Evolutionary conservation across 176 grass and related monocot species (phyloP).

Genomic region (Elaeis guineensis): DNA sequence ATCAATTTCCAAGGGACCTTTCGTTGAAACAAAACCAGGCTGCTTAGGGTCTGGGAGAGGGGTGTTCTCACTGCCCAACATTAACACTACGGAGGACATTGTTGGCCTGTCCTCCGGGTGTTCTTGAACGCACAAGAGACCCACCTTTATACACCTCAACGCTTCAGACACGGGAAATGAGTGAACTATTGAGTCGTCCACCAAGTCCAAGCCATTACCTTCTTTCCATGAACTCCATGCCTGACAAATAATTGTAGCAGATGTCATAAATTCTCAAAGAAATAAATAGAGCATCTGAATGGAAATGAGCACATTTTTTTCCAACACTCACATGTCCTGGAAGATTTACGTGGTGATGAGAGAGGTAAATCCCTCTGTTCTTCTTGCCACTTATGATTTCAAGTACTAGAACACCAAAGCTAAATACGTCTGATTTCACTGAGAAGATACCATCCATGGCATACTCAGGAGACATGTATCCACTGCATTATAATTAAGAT

Average conservation of each 20-base stretch:
- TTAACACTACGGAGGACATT: conserved; percentile 4
- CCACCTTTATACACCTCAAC: conserved; percentile 6
- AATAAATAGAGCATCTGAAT: no score
- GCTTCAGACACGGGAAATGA: background rate
- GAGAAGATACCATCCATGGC: no score
- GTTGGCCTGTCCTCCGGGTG: conserved; percentile 3
- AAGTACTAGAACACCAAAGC: no score
- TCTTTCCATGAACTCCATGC: conserved; percentile 8
- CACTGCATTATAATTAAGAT: no score
- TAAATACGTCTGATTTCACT: no score
- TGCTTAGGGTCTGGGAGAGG: background rate
- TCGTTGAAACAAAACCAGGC: background rate
- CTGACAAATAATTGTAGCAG: background rate
- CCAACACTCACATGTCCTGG: no score
- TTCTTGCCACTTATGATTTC: no score
- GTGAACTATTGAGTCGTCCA: background rate
- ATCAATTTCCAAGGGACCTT: background rate
- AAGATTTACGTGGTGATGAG: no score
- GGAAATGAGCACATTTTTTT: no score
- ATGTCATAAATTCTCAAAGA: no score
- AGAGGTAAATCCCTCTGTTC: no score
- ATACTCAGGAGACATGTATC: no score
- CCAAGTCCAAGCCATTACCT: background rate
- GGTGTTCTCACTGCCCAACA: conserved; percentile 3
- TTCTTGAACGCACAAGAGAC: conserved; percentile 11